Evolutionary conservation across 306 rosid genomes (phyloP), one percentile per base, ranked within the genome.

Genomic region (Coriaria nepalensis): DNA sequence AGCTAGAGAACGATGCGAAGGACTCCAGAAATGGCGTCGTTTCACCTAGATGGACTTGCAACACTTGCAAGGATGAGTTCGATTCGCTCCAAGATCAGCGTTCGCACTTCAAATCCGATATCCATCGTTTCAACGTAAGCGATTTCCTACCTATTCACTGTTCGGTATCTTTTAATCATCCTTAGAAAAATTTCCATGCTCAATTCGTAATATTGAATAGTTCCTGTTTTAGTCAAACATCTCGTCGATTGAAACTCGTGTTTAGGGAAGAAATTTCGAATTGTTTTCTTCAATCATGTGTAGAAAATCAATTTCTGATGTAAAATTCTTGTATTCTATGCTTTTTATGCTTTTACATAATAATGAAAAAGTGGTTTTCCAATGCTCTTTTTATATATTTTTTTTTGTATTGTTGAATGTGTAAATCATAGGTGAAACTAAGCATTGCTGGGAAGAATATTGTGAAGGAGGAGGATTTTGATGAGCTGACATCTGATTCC

Each of bases 401-500:
- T 9, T 20, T 52, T 42, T 29, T 45, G 47, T 32, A 34, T 53
- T 48, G 8, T 35, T 46, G 56, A 43, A 42, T 52, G 15, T 54
- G 14, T 66, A 47, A 67, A 65, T 69, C 8, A 48, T 36, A 90
- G 97, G 93, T 90, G 71, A 90, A 90, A 63, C 77, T 90, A 66
- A 76, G 80, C 20, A 10, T 88, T 57, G 93, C 90, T 42, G 97
- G 97, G 33, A 90, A 90, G 76, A 75, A 46, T 43, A 90, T 38
- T 64, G 84, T 84, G 62, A 90, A 79, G 68, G 97, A 90, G 78
- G 97, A 90, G 47, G 96, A 88, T 61, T 80, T 83, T 72, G 95
- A 83, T 55, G 78, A 72, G 70, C 46, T 90, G 60, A 84, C 95
- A 37, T 70, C 94, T 42, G 95, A 84, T 55, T 81, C 86, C 57